Percentiles rank a stretch among this genome's conserved stretches.
phyloP scores from a whole-genome alignment of 1,284 basidiomycete genomes.

The Ustilago esculenta region DNA sequence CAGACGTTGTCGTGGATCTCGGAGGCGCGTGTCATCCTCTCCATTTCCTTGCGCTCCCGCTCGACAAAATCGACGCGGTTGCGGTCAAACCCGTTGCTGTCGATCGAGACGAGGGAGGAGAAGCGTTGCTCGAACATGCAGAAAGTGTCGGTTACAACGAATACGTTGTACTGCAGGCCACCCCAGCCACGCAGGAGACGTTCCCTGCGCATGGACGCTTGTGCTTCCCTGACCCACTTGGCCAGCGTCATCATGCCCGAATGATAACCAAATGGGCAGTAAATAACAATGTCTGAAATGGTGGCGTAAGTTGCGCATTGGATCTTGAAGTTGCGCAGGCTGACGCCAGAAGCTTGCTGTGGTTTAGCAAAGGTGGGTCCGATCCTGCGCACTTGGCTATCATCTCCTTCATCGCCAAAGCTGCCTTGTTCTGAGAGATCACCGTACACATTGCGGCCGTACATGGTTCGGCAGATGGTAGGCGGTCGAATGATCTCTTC shows the following conservation, averaged over 20 bases:
- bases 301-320: conserved; percentile 80
- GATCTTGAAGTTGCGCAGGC: conserved; percentile 61
- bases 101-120: conserved; percentile 71
- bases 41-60: conserved; percentile 86
- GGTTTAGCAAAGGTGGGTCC: conserved; percentile 42
- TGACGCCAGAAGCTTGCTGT: conserved; percentile 53
- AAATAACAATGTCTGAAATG: conserved; percentile 86
- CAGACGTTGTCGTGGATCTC: conserved; percentile 77
- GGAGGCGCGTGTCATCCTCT: conserved; percentile 82
- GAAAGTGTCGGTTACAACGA: conserved; percentile 77
- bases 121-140: conserved; percentile 70
- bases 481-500: conserved; percentile 51
- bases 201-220: conserved; percentile 52
- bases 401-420: conserved; percentile 17
- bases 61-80: conserved; percentile 70
- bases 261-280: conserved; percentile 70
- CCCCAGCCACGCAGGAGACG: conserved; percentile 73
- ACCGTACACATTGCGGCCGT: conserved; percentile 25
- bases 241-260: conserved; percentile 53
- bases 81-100: conserved; percentile 69
- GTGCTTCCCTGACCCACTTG: conserved; percentile 58
- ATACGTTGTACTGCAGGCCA: conserved; percentile 82
- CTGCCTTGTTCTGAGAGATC: conserved; percentile 21
- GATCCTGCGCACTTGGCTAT: conserved; percentile 18
- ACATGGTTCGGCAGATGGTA: conserved; percentile 24